phyloP scores from a whole-genome alignment of 2,329 filamentous ascomycete species.

The Ilyonectria destructans region DNA sequence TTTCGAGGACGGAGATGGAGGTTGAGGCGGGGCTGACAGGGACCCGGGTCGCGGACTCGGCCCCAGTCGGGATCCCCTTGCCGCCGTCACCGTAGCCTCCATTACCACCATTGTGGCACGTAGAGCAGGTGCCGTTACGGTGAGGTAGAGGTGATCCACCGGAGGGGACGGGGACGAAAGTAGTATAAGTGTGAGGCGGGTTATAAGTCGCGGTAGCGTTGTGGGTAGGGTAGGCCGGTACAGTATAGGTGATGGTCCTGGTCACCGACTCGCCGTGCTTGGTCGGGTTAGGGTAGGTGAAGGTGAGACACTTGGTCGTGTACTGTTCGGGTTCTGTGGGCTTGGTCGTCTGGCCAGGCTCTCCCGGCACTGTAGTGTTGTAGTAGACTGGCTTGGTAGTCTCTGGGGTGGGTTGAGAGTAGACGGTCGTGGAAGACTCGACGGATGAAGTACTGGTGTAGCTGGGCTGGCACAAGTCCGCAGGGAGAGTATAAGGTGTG shows the following conservation, averaged over 20 bases:
- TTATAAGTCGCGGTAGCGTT: slow-evolving; percentile 35
- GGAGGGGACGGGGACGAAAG: slow-evolving; percentile 39
- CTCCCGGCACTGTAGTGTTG: slow-evolving; percentile 41
- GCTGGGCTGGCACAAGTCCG: slow-evolving; percentile 54
- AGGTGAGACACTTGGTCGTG: slow-evolving; percentile 49
- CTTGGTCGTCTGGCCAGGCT: slow-evolving; percentile 26
- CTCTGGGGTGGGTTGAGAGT: slow-evolving; percentile 38
- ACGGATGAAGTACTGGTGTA: slow-evolving; percentile 37
- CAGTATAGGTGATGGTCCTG: slow-evolving; percentile 47
- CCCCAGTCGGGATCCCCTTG: slow-evolving; percentile 3
- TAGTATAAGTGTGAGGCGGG: slow-evolving; percentile 40
- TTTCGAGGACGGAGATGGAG: slow-evolving; percentile 33
- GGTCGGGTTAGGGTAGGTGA: slow-evolving; percentile 48
- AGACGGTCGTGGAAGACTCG: slow-evolving; percentile 43
- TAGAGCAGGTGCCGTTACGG: slow-evolving; percentile 37
- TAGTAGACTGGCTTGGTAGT: slow-evolving; percentile 11
- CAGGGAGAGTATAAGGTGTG: slow-evolving; percentile 57
- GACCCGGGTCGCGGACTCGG: slow-evolving; percentile 29
- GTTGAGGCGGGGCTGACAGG: slow-evolving; percentile 37
- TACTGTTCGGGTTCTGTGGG: slow-evolving; percentile 41
- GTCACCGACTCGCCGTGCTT: slow-evolving; percentile 43
- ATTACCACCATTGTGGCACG: slow-evolving; percentile 36
- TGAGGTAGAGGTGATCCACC: slow-evolving; percentile 33
- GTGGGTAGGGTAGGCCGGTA: slow-evolving; percentile 37
- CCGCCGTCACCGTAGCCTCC: slow-evolving; percentile 15